Evolutionary conservation across 805 yeast species (phyloP), one percentile per base, ranked within the genome.

Genomic region (Metschnikowia dekortorum): DNA sequence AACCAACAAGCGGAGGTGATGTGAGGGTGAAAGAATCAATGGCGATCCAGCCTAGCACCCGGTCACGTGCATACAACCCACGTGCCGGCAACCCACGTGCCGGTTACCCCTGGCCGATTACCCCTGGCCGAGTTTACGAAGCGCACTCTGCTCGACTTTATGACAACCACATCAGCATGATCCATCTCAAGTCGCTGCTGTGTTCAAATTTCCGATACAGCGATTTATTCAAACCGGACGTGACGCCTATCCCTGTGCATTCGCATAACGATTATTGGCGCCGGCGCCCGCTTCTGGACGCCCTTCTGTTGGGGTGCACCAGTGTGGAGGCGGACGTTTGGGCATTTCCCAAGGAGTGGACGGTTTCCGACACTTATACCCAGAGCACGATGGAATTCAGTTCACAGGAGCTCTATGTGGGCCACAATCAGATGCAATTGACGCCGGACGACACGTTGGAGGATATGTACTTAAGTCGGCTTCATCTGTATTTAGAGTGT

Each of bases 211-310:
- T 34, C 28, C 47, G 35, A 16, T 53, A 57, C 35, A 45, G 61
- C 26, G 72, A 71, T 52, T 49, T 58, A 14, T 54, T 68, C 35
- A 71, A 69, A 10, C 54, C 71, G 46, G 73, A 74, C 39, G 71
- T 74, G 2, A 62, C 69, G 39, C 64, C 70, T 47, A 74, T 72
- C 49, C 71, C 73, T 6, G 69, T 83, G 26, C 89, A 84, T 60
- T 81, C 87, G 0, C 89, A 84, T 61, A 84, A 84, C 59, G 89
- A 84, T 61, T 85, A 84, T 63, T 81, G 86, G 85, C 67, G 89
- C 58, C 52, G 60, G 3, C 58, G 68, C 4, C 89, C 89, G 0
- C 67, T 84, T 3, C 72, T 79, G 46, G 84, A 83, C 52, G 89
- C 88, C 0, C 61, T 79, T 34, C 63, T 70, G 16, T 61, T 75